Evolutionary conservation across 2,329 filamentous ascomycete species (phyloP), one percentile per base, ranked within the genome.

Genomic region (Incumbomyces lentus): DNA sequence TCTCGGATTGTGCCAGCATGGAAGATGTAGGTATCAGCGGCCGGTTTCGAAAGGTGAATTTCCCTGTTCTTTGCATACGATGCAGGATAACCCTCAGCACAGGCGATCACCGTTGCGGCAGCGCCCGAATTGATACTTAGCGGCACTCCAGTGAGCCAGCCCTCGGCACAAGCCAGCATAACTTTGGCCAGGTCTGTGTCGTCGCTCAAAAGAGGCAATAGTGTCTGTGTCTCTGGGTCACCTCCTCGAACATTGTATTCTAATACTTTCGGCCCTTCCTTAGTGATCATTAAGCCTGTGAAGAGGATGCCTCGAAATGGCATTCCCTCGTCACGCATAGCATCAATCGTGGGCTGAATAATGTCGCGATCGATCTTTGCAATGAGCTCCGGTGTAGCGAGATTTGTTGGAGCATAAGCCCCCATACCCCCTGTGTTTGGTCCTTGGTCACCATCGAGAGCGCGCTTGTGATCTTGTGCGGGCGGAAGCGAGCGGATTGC

Each of bases 361-460:
- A 95, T 83, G 30, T 84, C 84, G 47, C 74, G 73, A 61, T 95
- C 83, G 51, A 98, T 80, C 50, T 81, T 74, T 14, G 82, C 82
- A 14, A 92, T 75, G n/a, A 94, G 72, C 51, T 82, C 78, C 43
- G 80, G 76, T 0, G 82, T 84, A 26, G 83, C 81, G 58, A 89
- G 82, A 53, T 79, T 84, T 1, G 89, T 93, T n/a, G 86, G 86
- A 13, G 89, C 88, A 65, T 96, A 96, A 62, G 88, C 95, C 43
- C 92, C 92, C 92, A 96, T 96, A 34, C 92, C 92, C 49, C 90
- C 92, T 2, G 92, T 96, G 68, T 96, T 96, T 32, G 88, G 86
- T 1, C 92, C 92, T 41, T 78, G 75, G 62, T 96, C 90, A 46
- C 85, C 86, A 59, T 98, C 92, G 44, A 84, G 85, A 54, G 93